phyloP scores from a whole-genome alignment of 257 asterid genomes.

The Jasminum sambac region DNA sequence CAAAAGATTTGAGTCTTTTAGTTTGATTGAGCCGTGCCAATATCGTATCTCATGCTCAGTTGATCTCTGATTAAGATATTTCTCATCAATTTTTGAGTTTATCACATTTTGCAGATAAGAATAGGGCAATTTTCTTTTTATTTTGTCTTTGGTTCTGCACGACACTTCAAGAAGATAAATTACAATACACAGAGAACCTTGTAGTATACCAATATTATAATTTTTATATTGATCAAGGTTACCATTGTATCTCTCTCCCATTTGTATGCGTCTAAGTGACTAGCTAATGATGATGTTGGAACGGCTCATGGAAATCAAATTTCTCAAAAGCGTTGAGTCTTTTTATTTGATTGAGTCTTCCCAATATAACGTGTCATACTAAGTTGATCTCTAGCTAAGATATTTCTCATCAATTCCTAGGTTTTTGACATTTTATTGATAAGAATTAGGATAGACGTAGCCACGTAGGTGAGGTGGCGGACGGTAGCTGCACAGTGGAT shows the following conservation, averaged over 20 bases:
- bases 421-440: background rate
- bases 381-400: background rate
- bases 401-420: background rate
- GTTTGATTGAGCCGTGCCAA: constrained; percentile 84
- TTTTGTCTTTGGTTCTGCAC: background rate
- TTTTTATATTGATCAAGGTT: background rate
- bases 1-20: constrained; percentile 34
- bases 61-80: background rate
- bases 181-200: background rate
- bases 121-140: too few species aligned
- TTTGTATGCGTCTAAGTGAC: background rate
- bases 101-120: background rate
- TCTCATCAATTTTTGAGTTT: background rate
- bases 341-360: constrained; percentile 76
- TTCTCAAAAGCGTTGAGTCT: constrained; percentile 31
- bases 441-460: background rate
- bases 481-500: too few species aligned
- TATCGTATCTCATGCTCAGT: constrained; percentile 31
- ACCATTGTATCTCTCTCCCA: background rate
- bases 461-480: too few species aligned
- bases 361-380: constrained; percentile 46
- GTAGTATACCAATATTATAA: background rate
- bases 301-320: constrained; percentile 60
- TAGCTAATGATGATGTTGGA: constrained; percentile 43
- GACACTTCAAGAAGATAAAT: background rate